phyloP scores from a whole-genome alignment of 208 protist genomes.

The Plasmodiophora brassicae region DNA sequence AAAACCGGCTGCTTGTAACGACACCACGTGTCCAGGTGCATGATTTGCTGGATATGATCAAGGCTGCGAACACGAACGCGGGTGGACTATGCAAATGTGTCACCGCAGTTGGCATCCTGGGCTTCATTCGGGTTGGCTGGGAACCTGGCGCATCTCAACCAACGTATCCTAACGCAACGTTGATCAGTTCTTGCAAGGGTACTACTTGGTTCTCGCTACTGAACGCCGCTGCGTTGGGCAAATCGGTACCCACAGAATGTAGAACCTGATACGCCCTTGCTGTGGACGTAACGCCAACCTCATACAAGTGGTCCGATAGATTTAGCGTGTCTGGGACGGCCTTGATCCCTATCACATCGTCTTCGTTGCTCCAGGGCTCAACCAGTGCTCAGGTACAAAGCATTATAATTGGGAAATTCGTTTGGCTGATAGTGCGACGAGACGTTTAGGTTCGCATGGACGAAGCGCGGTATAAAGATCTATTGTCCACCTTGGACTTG shows the following conservation, averaged over 20 bases:
- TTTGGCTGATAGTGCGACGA: not conserved
- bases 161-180: not conserved
- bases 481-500: conserved; percentile 42
- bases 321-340: too few species aligned
- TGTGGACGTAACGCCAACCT: too few species aligned
- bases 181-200: conserved; percentile 41
- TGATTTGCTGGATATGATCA: not conserved
- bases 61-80: not conserved
- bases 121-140: conserved; percentile 31
- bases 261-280: conserved; percentile 40
- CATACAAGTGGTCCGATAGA: too few species aligned
- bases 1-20: not conserved
- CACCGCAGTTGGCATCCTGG: conserved; percentile 19
- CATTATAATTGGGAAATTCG: not conserved
- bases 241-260: conserved; percentile 50
- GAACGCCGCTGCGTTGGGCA: conserved; percentile 37
- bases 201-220: conserved; percentile 45
- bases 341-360: conserved; percentile 28
- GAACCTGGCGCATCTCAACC: not conserved
- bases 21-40: not conserved
- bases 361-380: not conserved
- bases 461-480: conserved; percentile 33
- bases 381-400: not conserved
- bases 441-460: not conserved
- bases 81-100: conserved; percentile 30